A percentile compares a stretch with the other conserved stretches of the same genome.
Conservation (phyloP, 139 green algal species). For the Diplosphaera chodatii region DNA sequence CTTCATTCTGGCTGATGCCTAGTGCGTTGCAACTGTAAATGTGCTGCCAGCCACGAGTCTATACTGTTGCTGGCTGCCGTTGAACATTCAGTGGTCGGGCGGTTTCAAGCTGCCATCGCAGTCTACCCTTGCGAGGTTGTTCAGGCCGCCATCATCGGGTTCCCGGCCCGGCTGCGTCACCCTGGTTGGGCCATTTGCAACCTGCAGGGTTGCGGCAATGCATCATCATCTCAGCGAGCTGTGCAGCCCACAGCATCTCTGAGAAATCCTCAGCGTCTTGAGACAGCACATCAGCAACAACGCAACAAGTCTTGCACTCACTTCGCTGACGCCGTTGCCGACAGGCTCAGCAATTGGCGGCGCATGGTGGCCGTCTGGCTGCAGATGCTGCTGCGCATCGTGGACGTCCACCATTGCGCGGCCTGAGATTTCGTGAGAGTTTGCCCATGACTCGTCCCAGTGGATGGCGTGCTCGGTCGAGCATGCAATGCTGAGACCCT, state of each 20-base stretch:
- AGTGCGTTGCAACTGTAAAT: too few relatives aligned
- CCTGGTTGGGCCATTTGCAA: not conserved
- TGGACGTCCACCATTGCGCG: slow-evolving; percentile 50
- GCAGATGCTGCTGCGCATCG: slow-evolving; percentile 7
- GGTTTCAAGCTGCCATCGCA: not conserved
- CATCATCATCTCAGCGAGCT: too few relatives aligned
- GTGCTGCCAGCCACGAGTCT: too few relatives aligned
- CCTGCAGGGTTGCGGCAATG: too few relatives aligned
- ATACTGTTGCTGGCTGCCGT: too few relatives aligned
- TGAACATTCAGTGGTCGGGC: not conserved
- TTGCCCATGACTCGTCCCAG: slow-evolving; percentile 61
- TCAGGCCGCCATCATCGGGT: not conserved
- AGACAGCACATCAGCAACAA: too few relatives aligned
- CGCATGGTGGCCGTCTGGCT: not conserved
- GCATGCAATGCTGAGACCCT: slow-evolving; percentile 64
- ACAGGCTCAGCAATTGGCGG: too few relatives aligned
- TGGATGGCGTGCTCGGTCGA: slow-evolving; percentile 59
- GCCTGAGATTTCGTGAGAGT: slow-evolving; percentile 65
- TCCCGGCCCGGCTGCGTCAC: not conserved
- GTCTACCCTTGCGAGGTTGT: not conserved
- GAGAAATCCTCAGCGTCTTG: too few relatives aligned
- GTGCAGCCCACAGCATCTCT: too few relatives aligned
- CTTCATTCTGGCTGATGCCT: too few relatives aligned
- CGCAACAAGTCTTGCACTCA: too few relatives aligned
- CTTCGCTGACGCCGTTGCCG: not conserved